Percentiles rank a stretch among this genome's conserved stretches.
Evolutionary conservation across 805 yeast genomes (phyloP).

Genomic region (Wickerhamomyces bovis): DNA sequence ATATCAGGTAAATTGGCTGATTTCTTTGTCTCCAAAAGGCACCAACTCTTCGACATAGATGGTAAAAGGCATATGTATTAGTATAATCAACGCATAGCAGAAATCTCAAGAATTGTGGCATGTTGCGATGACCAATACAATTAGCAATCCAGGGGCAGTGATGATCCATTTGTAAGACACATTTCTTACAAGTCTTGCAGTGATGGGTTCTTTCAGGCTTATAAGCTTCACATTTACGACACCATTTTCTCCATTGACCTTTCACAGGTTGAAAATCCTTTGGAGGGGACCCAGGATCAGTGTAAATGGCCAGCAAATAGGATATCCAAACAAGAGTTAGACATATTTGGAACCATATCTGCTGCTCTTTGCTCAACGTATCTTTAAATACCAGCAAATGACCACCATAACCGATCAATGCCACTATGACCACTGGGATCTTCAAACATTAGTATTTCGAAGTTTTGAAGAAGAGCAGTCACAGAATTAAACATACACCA

Average conservation of each 20-base stretch:
- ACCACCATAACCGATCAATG: conserved; percentile 54
- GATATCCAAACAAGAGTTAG: conserved; percentile 65
- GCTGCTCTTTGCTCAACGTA: conserved; percentile 34
- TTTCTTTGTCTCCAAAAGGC: conserved; percentile 42
- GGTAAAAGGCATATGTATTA: conserved; percentile 39
- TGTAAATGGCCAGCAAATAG: conserved; percentile 60
- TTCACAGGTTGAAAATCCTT: conserved; percentile 34
- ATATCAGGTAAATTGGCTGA: conserved; percentile 51
- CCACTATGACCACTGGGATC: conserved; percentile 63
- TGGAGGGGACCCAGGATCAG: conserved; percentile 67
- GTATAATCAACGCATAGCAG: conserved; percentile 56
- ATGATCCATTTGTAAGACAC: conserved; percentile 90
- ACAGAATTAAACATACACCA: conserved; percentile 10
- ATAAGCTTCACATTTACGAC: conserved; percentile 61
- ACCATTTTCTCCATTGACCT: conserved; percentile 60
- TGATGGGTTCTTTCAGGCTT: conserved; percentile 88
- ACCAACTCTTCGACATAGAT: conserved; percentile 34
- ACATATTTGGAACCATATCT: conserved; percentile 40
- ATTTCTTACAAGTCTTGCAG: conserved; percentile 65
- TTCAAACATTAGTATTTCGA: conserved; percentile 17
- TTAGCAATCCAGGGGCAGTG: conserved; percentile 93
- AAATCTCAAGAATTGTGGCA: conserved; percentile 78
- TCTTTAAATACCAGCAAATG: conserved; percentile 49
- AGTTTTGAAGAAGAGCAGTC: neutral
- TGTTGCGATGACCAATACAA: conserved; percentile 76